A percentile compares a stretch with the other conserved stretches of the same genome.
phyloP scores from a whole-genome alignment of 2,329 filamentous ascomycete genomes.

The Epichloe coenophiala region DNA sequence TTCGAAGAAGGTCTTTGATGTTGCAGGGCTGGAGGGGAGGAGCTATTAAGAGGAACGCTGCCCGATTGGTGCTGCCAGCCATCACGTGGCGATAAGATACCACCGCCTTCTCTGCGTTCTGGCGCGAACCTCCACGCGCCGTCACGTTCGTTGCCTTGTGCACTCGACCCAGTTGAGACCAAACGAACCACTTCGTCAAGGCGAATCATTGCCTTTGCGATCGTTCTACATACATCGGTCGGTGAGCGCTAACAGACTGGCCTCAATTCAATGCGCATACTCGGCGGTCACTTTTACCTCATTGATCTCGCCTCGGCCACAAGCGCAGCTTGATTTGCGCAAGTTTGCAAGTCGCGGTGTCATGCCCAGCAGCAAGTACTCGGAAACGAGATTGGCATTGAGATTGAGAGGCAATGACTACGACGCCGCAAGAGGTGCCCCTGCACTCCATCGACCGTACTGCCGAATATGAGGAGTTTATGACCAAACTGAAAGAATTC shows the following conservation, averaged over 20 bases:
- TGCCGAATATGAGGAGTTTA: slow-evolving; percentile 66
- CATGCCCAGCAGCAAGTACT: background rate
- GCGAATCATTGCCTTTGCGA: slow-evolving; percentile 11
- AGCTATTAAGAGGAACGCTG: slow-evolving; percentile 6
- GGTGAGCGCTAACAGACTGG: background rate
- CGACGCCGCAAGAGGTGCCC: slow-evolving; percentile 22
- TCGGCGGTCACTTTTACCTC: background rate
- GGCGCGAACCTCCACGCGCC: slow-evolving; percentile 1
- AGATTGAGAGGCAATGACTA: slow-evolving; percentile 8
- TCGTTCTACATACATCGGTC: slow-evolving; percentile 7
- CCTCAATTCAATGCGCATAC: slow-evolving; percentile 1
- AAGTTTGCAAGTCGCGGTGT: background rate
- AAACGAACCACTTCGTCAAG: slow-evolving; percentile 3
- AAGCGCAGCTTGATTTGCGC: background rate
- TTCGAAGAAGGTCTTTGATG: background rate
- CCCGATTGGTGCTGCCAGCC: slow-evolving; percentile 13
- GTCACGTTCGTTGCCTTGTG: slow-evolving; percentile 1
- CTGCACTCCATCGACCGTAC: slow-evolving; percentile 42
- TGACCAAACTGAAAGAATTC: slow-evolving; percentile 57
- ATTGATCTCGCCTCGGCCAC: background rate
- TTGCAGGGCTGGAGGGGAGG: background rate
- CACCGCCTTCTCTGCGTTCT: background rate
- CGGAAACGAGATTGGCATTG: background rate
- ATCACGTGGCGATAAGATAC: slow-evolving; percentile 12
- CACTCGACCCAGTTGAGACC: background rate